Evolutionary conservation across 257 asterid species (phyloP), one percentile per base, ranked within the genome.

Genomic region (Solanum chilense): DNA sequence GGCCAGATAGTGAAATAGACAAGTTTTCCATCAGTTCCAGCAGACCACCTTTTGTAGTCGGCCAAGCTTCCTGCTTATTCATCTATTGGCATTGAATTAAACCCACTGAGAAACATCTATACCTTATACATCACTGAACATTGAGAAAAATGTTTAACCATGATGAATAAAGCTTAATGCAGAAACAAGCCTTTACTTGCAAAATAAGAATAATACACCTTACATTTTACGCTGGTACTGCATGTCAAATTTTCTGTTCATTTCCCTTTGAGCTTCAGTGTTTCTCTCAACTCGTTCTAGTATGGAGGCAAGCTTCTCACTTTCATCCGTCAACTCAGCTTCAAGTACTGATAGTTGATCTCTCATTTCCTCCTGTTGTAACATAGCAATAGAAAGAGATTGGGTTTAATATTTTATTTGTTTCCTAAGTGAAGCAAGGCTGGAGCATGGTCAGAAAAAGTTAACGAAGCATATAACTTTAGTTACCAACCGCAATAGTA

Each of bases 211-310:
- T 33, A 69, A 27, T 37, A 80, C 21, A 45, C 91, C 92, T 92
- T 94, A 97, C 99, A 95, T 92, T 78, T 92, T 90, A 60, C 98
- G 95, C 29, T 92, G 95, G 88, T 95, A 94, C 87, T 94, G 98
- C 94, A 94, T 84, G 90, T 94, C 97, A 82, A 92, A 83, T 87
- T 92, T 95, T 88, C 93, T 91, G 86, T 94, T 96, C 91, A 89
- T 91, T 87, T 94, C 98, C 86, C 66, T 92, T 86, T 88, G 95
- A 82, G 90, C 86, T 86, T 94, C 96, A 85, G 90, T 89, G 27
- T 91, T 76, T 86, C 92, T 91, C 58, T 90, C 92, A 77, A 90
- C 89, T 68, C 77, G 90, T 69, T 92, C 89, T 14, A 94, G 89
- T 74, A 82, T 85, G 58, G 91, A 88, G 85, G 92, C 88, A 86